phyloP scores from a whole-genome alignment of 768 basidiomycete genomes.

The Holtermannia corniformis region DNA sequence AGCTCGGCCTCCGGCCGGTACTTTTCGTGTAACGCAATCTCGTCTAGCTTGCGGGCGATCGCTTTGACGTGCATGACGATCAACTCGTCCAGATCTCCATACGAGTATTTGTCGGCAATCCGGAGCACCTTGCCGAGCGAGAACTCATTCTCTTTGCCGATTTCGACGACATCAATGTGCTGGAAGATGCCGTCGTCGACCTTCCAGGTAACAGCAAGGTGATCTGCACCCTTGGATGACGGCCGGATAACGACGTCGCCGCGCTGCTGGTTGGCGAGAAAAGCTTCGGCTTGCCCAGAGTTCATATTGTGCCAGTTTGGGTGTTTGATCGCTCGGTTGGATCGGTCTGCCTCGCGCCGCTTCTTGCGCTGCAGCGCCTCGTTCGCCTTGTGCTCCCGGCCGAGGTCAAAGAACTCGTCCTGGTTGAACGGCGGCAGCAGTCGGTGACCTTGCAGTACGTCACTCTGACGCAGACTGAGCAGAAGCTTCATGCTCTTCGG shows the following conservation, averaged over 20 bases:
- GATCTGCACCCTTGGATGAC: conserved; percentile 84
- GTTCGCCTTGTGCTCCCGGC: conserved; percentile 32
- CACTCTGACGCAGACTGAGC: conserved; percentile 54
- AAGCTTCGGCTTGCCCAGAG: conserved; percentile 75
- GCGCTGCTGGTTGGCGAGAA: conserved; percentile 77
- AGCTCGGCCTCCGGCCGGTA: conserved; percentile 85
- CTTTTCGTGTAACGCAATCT: conserved; percentile 89
- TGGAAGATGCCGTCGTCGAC: conserved; percentile 92
- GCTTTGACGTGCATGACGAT: conserved; percentile 95
- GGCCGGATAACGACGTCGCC: conserved; percentile 96
- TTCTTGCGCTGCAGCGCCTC: conserved; percentile 69
- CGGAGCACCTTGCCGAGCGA: conserved; percentile 40
- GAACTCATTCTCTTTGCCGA: conserved; percentile 43
- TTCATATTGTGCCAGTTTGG: conserved; percentile 97
- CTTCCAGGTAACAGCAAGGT: conserved; percentile 98
- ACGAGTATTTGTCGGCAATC: conserved; percentile 58
- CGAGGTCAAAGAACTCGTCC: conserved; percentile 36
- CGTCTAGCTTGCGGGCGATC: conserved; percentile 84
- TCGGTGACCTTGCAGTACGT: conserved; percentile 13
- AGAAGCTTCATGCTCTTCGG: conserved; percentile 60
- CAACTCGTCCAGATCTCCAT: conserved; percentile 89
- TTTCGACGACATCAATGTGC: conserved; percentile 57
- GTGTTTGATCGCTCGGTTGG: conserved; percentile 85
- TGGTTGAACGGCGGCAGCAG: conserved; percentile 36
- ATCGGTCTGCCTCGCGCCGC: conserved; percentile 66